Conservation (phyloP, 177 flowering plant genomes). For the Viscum album region DNA sequence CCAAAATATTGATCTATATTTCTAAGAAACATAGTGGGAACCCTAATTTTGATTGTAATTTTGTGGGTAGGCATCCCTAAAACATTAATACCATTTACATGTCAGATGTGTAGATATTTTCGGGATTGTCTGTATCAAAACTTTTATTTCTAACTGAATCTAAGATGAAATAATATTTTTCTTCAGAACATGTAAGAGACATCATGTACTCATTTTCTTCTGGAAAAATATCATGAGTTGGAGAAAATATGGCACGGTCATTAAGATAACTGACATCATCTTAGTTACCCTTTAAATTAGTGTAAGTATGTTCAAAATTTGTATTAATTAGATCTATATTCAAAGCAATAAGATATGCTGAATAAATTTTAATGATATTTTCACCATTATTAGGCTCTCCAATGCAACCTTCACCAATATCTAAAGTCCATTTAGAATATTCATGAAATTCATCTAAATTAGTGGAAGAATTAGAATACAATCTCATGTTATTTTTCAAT, state of each 20-base stretch:
- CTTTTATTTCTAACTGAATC: no score
- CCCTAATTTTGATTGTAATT: constrained; percentile 1
- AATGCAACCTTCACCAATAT: neutral
- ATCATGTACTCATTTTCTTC: neutral
- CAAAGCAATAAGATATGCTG: neutral
- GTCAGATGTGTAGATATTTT: neutral
- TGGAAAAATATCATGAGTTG: neutral
- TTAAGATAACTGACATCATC: neutral
- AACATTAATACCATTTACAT: neutral
- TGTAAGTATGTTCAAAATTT: neutral
- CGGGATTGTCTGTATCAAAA: no score
- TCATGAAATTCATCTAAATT: neutral
- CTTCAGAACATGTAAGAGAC: neutral
- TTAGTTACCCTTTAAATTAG: neutral
- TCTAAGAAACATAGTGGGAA: neutral
- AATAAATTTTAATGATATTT: neutral
- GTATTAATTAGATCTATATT: neutral
- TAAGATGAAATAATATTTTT: no score
- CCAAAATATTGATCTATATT: neutral
- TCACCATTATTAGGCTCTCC: neutral
- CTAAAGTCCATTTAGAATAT: neutral
- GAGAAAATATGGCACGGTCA: constrained; percentile 8
- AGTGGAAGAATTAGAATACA: no score
- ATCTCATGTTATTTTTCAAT: constrained; percentile 1
- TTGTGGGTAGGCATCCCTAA: neutral